Conservation (phyloP, 805 yeast genomes). For the Saccharomycopsis synnaedendra region DNA sequence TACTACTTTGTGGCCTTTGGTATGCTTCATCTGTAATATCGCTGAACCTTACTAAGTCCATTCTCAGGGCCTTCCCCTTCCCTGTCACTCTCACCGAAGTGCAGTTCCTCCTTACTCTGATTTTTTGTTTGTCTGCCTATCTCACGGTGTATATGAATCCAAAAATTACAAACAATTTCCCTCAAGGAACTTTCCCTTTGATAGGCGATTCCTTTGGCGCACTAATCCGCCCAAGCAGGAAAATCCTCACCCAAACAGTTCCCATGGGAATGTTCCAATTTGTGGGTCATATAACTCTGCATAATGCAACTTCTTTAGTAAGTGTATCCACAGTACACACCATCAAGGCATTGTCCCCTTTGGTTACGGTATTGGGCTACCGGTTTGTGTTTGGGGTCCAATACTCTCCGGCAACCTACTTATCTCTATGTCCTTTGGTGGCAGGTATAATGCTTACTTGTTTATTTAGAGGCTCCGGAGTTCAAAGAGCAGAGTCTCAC, state of each 20-base stretch:
- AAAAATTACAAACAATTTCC: conserved; percentile 21
- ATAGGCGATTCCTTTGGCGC: conserved; percentile 20
- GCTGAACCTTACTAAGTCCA: conserved; percentile 69
- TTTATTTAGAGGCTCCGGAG: conserved; percentile 26
- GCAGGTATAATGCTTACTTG: conserved; percentile 80
- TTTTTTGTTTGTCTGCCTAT: conserved; percentile 40
- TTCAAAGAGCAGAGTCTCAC: too few relatives aligned
- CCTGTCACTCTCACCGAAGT: conserved; percentile 87
- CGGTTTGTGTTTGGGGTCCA: conserved; percentile 43
- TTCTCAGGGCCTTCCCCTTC: conserved; percentile 54
- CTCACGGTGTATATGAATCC: conserved; percentile 27
- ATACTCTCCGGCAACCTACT: conserved; percentile 57
- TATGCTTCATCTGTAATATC: conserved; percentile 72
- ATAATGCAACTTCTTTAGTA: conserved; percentile 81
- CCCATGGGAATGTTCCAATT: conserved; percentile 96
- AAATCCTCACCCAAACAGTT: conserved; percentile 52
- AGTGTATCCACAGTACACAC: conserved; percentile 96
- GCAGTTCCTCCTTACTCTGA: conserved; percentile 68
- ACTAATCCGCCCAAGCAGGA: conserved; percentile 44
- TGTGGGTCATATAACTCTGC: conserved; percentile 82
- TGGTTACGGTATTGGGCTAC: conserved; percentile 77
- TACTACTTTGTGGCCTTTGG: conserved; percentile 61
- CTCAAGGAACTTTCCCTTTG: conserved; percentile 25
- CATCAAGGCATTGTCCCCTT: conserved; percentile 83
- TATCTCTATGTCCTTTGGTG: conserved; percentile 70